Percentiles rank a stretch among this genome's conserved stretches.
Evolutionary conservation across 106 monocot genomes (phyloP).

Genomic region (Cymbidium sinense): DNA sequence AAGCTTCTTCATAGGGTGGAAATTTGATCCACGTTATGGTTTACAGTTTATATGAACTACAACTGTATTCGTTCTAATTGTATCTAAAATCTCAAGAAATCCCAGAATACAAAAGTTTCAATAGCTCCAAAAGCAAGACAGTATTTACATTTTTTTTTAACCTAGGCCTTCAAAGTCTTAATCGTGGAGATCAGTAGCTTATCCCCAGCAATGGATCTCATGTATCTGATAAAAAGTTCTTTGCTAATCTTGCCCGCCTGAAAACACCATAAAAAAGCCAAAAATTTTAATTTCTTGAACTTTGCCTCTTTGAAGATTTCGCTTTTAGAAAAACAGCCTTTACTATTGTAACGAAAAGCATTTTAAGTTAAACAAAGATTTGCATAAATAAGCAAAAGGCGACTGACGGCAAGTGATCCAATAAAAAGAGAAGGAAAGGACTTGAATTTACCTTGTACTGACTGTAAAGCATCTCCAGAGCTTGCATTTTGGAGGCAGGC

Average conservation of each 20-base stretch:
- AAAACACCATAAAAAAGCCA: not conserved
- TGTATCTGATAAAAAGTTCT: slow-evolving; percentile 10
- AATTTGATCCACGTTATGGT: not conserved
- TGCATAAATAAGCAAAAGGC: too few species aligned
- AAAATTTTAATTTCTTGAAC: not conserved
- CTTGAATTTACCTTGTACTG: slow-evolving; percentile 25
- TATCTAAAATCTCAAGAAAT: not conserved
- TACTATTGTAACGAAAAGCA: too few species aligned
- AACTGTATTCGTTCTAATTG: not conserved
- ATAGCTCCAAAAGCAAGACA: not conserved
- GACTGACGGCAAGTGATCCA: too few species aligned
- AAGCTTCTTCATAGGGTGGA: not conserved
- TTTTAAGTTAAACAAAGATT: too few species aligned
- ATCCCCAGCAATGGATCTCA: slow-evolving; percentile 8
- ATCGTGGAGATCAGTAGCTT: slow-evolving; percentile 6
- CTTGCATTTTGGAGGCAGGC: slow-evolving; percentile 5
- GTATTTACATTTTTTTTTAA: not conserved
- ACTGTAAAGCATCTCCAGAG: slow-evolving; percentile 18
- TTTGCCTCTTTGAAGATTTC: too few species aligned
- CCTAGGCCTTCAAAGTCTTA: not conserved
- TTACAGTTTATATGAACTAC: not conserved
- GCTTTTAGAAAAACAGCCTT: too few species aligned
- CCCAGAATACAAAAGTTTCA: not conserved
- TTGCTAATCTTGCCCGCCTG: slow-evolving; percentile 10
- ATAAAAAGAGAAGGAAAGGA: not conserved